Percentiles rank a stretch among this genome's conserved stretches.
Evolutionary conservation across 2,329 filamentous ascomycete species (phyloP).

Genomic region (Rhytidhysteron rufulum): DNA sequence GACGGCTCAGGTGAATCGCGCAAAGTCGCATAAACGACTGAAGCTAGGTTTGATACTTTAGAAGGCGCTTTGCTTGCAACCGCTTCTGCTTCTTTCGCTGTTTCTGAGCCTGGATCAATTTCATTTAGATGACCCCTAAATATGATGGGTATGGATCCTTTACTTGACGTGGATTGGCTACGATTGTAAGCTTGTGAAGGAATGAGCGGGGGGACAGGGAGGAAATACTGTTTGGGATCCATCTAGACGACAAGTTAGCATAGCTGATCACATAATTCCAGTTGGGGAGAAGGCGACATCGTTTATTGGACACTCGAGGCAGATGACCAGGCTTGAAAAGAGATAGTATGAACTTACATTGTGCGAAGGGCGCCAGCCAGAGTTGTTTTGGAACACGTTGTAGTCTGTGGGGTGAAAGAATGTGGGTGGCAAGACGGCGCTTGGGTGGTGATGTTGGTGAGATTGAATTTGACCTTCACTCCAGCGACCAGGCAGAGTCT

Average conservation of each 20-base stretch:
- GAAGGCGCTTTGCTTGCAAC: background rate
- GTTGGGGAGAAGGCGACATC: no score
- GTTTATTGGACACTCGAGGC: no score
- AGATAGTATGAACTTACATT: constrained; percentile 25
- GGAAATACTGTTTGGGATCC: constrained; percentile 19
- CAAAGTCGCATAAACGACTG: background rate
- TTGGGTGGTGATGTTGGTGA: constrained; percentile 2
- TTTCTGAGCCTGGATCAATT: background rate
- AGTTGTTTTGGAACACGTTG: constrained; percentile 13
- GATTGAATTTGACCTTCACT: constrained; percentile 12
- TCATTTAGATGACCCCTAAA: background rate
- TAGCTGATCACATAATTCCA: no score
- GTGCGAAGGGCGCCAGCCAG: constrained; percentile 22
- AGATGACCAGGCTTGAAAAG: no score
- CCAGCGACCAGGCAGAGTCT: constrained; percentile 7
- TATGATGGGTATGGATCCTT: background rate
- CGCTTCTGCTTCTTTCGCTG: background rate
- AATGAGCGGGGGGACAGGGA: constrained; percentile 12
- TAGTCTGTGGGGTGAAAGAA: constrained; percentile 29
- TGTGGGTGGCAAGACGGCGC: constrained; percentile 12
- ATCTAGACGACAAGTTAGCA: constrained; percentile 13
- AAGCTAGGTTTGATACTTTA: background rate
- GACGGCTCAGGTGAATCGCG: background rate
- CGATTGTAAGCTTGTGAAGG: background rate
- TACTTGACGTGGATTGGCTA: background rate